phyloP scores from a whole-genome alignment of 108 stramenopile species.

The Pseudonitzschia pungens region DNA sequence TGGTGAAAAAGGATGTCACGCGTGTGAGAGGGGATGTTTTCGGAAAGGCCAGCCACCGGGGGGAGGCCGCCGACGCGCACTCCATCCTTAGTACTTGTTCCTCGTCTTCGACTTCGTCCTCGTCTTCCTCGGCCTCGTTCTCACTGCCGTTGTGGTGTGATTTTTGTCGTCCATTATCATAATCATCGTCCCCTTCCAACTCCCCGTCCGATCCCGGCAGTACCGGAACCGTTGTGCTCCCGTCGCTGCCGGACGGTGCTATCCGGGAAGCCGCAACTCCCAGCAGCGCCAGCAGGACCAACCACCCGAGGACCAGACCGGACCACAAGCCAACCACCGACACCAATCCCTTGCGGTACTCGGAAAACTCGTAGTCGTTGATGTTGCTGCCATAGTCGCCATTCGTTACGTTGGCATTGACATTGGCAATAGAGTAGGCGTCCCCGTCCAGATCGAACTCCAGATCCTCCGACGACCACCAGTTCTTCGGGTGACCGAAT shows the following conservation, averaged over 20 bases:
- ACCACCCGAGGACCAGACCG: not conserved
- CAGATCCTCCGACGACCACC: too few relatives aligned
- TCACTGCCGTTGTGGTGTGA: too few relatives aligned
- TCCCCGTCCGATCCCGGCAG: too few relatives aligned
- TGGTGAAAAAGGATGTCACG: not conserved
- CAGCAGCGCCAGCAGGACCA: not conserved
- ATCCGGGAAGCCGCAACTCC: too few relatives aligned
- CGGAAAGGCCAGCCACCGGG: conserved; percentile 7
- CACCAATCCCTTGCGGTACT: not conserved
- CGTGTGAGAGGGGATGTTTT: not conserved
- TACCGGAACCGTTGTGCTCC: too few relatives aligned
- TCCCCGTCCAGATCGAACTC: too few relatives aligned
- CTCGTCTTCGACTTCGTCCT: not conserved
- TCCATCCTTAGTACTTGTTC: not conserved
- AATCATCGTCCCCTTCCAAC: too few relatives aligned
- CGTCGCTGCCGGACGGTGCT: not conserved
- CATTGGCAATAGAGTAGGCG: too few relatives aligned
- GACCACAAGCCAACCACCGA: not conserved
- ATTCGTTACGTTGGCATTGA: too few relatives aligned
- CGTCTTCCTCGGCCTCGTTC: not conserved
- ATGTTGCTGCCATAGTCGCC: too few relatives aligned
- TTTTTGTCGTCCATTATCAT: too few relatives aligned
- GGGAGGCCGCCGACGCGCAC: not conserved
- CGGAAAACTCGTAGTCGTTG: not conserved
- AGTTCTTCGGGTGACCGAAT: too few relatives aligned